Evolutionary conservation across 2,329 filamentous ascomycete genomes (phyloP).

Genomic region (Venturia asperata): DNA sequence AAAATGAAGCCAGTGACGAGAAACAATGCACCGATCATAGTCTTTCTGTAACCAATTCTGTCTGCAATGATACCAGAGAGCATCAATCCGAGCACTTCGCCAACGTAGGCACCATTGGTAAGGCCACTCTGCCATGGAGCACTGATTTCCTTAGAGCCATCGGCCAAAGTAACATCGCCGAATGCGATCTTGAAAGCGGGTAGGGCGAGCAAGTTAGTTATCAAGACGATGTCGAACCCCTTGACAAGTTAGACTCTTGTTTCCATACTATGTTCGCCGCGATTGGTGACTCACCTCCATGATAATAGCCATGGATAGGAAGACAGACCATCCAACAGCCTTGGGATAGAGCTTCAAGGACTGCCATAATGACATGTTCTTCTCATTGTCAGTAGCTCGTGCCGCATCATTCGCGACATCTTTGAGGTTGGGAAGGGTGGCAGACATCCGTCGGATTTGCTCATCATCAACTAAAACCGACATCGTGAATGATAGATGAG

Average conservation of each 20-base stretch:
- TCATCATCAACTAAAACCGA: slow-evolving; percentile 17
- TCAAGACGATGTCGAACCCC: slow-evolving; percentile 58
- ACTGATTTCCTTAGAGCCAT: slow-evolving; percentile 38
- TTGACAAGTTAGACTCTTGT: neutral
- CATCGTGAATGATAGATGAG: neutral
- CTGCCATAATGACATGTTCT: slow-evolving; percentile 54
- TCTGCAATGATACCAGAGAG: slow-evolving; percentile 43
- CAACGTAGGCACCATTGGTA: slow-evolving; percentile 41
- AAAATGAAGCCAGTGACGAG: slow-evolving; percentile 39
- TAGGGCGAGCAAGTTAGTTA: slow-evolving; percentile 68
- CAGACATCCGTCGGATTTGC: slow-evolving; percentile 17
- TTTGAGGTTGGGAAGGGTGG: slow-evolving; percentile 15
- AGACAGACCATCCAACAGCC: slow-evolving; percentile 72
- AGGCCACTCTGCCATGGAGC: slow-evolving; percentile 43
- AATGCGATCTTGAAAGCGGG: slow-evolving; percentile 43
- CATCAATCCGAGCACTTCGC: slow-evolving; percentile 42
- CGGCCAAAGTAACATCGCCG: slow-evolving; percentile 33
- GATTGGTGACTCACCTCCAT: slow-evolving; percentile 63
- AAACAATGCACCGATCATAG: slow-evolving; percentile 39
- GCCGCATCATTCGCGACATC: slow-evolving; percentile 17
- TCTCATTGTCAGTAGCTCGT: slow-evolving; percentile 36
- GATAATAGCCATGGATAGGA: slow-evolving; percentile 83
- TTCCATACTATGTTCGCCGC: neutral
- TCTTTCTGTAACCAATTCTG: slow-evolving; percentile 41
- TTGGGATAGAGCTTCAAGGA: slow-evolving; percentile 79